These are phyloP conservation scores for Limnanthes douglasii DNA, from an alignment of 345 rosid species.

Conservation along the genomic window DNA sequence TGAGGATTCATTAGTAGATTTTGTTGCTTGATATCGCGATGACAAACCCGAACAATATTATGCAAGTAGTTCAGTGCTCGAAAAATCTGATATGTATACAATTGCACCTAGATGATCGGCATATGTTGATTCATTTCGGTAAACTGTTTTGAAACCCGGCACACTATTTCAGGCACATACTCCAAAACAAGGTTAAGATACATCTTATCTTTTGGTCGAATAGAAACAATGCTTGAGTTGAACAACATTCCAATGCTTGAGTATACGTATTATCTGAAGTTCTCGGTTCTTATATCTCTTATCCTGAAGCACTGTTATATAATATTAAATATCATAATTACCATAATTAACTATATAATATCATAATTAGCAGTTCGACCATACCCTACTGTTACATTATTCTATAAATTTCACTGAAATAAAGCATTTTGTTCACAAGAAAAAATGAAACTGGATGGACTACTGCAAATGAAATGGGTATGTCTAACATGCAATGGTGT, in stretches of 20 bases:
- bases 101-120: conserved; percentile 91
- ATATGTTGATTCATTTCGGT: conserved; percentile 69
- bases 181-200: conserved; percentile 95
- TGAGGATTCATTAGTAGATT: conserved; percentile 82
- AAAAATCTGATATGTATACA: conserved; percentile 94
- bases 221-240: conserved; percentile 81
- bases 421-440: too few relatives aligned
- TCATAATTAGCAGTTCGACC: too few relatives aligned
- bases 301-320: conserved; percentile 95
- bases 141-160: conserved; percentile 66
- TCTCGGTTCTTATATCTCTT: conserved; percentile 96
- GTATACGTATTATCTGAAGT: conserved; percentile 81
- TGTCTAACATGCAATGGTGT: too few relatives aligned
- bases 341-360: too few relatives aligned
- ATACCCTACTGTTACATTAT: too few relatives aligned
- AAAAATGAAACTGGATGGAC: too few relatives aligned
- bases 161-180: conserved; percentile 86
- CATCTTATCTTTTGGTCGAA: conserved; percentile 87
- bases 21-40: conserved; percentile 96
- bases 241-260: conserved; percentile 87
- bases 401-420: too few relatives aligned
- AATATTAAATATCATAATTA: too few relatives aligned
- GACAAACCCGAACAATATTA: conserved; percentile 79
- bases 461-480: too few relatives aligned
- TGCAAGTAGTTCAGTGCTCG: conserved; percentile 93